Base-by-base conservation (phyloP, 176 grass and related monocot genomes). In the Zizania latifolia region DNA sequence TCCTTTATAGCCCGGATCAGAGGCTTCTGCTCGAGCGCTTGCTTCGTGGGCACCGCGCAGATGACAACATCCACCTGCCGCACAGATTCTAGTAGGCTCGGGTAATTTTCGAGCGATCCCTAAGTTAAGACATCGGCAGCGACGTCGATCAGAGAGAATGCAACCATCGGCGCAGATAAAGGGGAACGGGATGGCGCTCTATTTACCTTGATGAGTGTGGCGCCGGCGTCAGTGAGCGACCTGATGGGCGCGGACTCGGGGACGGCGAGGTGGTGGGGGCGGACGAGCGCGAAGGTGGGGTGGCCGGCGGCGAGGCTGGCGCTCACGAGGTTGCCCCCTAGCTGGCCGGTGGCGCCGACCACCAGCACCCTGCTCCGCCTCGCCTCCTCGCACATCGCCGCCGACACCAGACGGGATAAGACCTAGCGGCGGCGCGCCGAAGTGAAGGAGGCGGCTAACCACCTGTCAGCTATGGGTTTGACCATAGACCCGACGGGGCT, bases 1-100 rank as follows among this genome's bases (percentile, higher is more conserved):
- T 98, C 86, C 81, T 98, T 98, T 59, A 98, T 90, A 54, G 84
- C 94, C 63, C 70, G 84, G 70, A 98, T 83, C 34, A 94, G 84
- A 50, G 71, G 44, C 86, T 81, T 93, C 64, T 98, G 94, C 81
- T 90, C 67, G 38, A 94, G 91, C 14, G 41, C 86, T 27, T 86
- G 64, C 71, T 89, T 92, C 21, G 91, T 92, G 17, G 94, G 84
- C 32, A 98, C 81, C 26, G 89, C 78, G 71, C 91, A 98, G 60
- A 98, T 86, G 32, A 98, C 91, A 19, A 94, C 78, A 70, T 98
- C 91, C 58, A 92, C 89, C 88, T 84, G 75, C 75, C 79, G 68
- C 6, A 94, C 89, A 28, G 91, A 86, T 71, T 83, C 75, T 39
- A 94, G 62, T 72, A 98, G 79, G 76, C 86, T 94, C 68, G 19